Percentiles rank a stretch among this genome's conserved stretches.
These are phyloP conservation scores for Ogataea henricii DNA, from an alignment of 805 yeast genomes.

Conservation along the genomic window DNA sequence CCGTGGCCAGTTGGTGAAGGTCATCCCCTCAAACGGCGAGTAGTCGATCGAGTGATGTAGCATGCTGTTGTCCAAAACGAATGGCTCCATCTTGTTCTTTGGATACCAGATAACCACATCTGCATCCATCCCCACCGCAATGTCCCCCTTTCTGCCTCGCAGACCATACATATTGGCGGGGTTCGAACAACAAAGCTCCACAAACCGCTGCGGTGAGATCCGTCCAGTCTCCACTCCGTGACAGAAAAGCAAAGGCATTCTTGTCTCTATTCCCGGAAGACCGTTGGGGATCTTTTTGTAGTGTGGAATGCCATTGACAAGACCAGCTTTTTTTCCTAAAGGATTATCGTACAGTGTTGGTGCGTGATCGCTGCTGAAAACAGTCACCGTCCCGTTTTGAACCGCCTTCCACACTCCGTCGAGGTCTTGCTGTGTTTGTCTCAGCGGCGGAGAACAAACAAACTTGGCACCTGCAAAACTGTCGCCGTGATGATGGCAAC, in stretches of 20 bases:
- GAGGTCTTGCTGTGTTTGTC: slow-evolving; percentile 41
- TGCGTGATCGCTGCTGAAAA: slow-evolving; percentile 49
- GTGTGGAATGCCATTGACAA: slow-evolving; percentile 41
- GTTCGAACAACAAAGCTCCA: slow-evolving; percentile 46
- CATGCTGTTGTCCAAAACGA: slow-evolving; percentile 32
- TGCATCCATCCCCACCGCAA: slow-evolving; percentile 50
- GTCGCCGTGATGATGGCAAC: slow-evolving; percentile 37
- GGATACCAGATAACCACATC: slow-evolving; percentile 53
- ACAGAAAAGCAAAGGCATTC: slow-evolving; percentile 45
- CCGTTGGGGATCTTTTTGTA: slow-evolving; percentile 51
- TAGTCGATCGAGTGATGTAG: slow-evolving; percentile 42
- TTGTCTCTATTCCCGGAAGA: slow-evolving; percentile 49
- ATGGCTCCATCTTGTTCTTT: slow-evolving; percentile 31
- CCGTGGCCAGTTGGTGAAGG: slow-evolving; percentile 48
- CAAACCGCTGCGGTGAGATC: slow-evolving; percentile 44
- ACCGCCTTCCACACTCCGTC: slow-evolving; percentile 48
- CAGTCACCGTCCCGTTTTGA: slow-evolving; percentile 49
- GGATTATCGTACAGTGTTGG: slow-evolving; percentile 45
- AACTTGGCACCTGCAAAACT: slow-evolving; percentile 50
- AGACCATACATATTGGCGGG: slow-evolving; percentile 50
- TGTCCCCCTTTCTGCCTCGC: slow-evolving; percentile 42
- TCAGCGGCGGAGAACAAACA: slow-evolving; percentile 52
- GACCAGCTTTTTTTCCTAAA: slow-evolving; percentile 45
- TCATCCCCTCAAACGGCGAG: slow-evolving; percentile 43
- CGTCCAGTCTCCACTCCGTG: slow-evolving; percentile 45